These are phyloP conservation scores for Xylariaceae sp. DNA, from an alignment of 2,329 filamentous ascomycete genomes.

Conservation along the genomic window DNA sequence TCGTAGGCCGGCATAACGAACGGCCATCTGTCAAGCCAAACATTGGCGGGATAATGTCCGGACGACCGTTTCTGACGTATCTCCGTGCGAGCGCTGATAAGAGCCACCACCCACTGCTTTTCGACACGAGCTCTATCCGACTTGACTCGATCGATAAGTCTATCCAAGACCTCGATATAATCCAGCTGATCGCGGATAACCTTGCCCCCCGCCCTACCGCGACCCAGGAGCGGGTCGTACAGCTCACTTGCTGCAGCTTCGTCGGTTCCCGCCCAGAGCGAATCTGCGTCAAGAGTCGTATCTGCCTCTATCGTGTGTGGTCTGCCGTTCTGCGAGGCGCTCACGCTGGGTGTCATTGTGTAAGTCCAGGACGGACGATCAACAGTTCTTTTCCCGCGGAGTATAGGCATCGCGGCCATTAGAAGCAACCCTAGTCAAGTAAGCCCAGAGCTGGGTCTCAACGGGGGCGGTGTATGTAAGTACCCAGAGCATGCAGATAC, in stretches of 20 bases:
- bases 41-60: no score
- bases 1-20: no score
- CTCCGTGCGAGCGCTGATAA: no score
- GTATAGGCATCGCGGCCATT: neutral
- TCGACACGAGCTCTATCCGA: no score
- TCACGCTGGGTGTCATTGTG: neutral
- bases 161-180: no score
- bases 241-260: neutral
- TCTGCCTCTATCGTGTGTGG: neutral
- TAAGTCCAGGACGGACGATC: neutral
- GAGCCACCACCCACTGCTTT: no score
- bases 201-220: neutral
- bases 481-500: neutral
- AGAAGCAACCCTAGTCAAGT: neutral
- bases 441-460: neutral
- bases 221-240: neutral
- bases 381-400: neutral
- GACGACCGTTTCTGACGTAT: no score
- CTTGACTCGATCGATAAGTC: no score
- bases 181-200: no score
- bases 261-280: neutral
- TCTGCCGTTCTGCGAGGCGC: neutral
- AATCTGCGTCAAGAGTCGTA: neutral
- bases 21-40: no score
- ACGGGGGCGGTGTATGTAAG: neutral